Percentiles rank a stretch among this genome's conserved stretches.
Evolutionary conservation across 345 rosid genomes (phyloP).

Genomic region (Bruguiera sexangula): DNA sequence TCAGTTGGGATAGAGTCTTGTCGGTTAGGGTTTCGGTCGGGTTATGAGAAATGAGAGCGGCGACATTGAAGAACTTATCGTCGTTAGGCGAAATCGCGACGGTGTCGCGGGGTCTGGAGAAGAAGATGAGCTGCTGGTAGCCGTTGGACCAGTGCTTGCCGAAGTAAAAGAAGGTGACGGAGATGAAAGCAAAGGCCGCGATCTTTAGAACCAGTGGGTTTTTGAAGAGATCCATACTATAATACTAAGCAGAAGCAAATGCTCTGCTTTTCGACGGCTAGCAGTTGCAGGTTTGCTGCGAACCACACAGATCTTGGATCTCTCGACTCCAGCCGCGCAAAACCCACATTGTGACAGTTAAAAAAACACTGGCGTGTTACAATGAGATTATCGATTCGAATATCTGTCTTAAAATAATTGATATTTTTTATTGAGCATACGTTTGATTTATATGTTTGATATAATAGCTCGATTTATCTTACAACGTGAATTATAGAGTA

Average conservation of each 20-base stretch:
- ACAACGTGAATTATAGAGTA: too few species aligned
- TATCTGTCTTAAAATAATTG: too few species aligned
- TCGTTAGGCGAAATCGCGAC: conserved; percentile 62
- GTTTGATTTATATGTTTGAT: too few species aligned
- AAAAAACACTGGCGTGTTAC: too few species aligned
- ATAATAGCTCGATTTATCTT: too few species aligned
- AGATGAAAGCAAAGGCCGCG: conserved; percentile 47
- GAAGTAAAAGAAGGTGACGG: conserved; percentile 70
- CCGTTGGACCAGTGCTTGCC: conserved; percentile 80
- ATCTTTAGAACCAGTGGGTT: conserved; percentile 38
- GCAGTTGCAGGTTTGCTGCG: too few species aligned
- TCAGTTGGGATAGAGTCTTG: background rate
- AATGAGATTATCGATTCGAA: too few species aligned
- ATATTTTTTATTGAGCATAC: too few species aligned
- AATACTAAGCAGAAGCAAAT: conserved; percentile 3
- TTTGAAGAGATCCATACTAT: conserved; percentile 37
- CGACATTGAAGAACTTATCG: conserved; percentile 42
- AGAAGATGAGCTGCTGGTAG: conserved; percentile 69
- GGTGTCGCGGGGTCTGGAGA: conserved; percentile 41
- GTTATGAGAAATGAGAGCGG: conserved; percentile 40
- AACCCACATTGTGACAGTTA: too few species aligned
- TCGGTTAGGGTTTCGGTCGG: conserved; percentile 16
- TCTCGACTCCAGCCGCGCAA: background rate
- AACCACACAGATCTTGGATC: background rate
- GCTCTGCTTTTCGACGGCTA: too few species aligned